Evolutionary conservation across 2,329 filamentous ascomycete species (phyloP).

Genomic region (Anisogramma anomala): DNA sequence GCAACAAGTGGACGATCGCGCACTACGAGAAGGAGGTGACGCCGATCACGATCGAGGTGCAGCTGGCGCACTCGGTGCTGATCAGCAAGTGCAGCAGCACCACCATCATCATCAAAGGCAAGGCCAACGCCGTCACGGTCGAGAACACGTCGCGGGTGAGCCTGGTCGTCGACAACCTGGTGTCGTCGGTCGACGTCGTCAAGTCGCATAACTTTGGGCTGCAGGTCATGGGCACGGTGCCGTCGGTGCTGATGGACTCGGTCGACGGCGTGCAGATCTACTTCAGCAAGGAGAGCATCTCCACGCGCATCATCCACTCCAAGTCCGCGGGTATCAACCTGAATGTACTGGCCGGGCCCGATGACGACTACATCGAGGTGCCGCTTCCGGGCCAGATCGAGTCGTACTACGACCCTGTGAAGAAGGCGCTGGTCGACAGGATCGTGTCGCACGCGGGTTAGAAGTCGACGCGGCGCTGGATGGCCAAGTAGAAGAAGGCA

Average conservation of each 20-base stretch:
- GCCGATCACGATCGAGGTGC: conserved; percentile 70
- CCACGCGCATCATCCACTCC: conserved; percentile 76
- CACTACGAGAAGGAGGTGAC: conserved; percentile 71
- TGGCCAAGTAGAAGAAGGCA: background rate
- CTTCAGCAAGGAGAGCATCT: conserved; percentile 65
- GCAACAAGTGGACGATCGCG: conserved; percentile 93
- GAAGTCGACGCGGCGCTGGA: conserved; percentile 1
- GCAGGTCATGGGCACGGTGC: conserved; percentile 77
- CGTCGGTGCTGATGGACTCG: conserved; percentile 84
- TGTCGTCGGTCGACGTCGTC: conserved; percentile 88
- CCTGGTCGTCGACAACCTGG: conserved; percentile 77
- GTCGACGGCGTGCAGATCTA: conserved; percentile 84
- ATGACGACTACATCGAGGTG: conserved; percentile 77
- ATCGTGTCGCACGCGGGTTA: conserved; percentile 91
- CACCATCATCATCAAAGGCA: conserved; percentile 79
- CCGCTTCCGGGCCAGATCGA: conserved; percentile 85
- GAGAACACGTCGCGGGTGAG: conserved; percentile 81
- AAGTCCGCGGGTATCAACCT: conserved; percentile 83
- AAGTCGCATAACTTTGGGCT: conserved; percentile 90
- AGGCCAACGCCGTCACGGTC: conserved; percentile 92
- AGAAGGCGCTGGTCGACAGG: conserved; percentile 74
- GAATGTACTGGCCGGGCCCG: conserved; percentile 58
- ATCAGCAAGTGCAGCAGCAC: conserved; percentile 87
- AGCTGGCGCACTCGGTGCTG: conserved; percentile 77
- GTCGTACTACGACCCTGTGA: conserved; percentile 55